Percentiles rank a stretch among this genome's conserved stretches.
Conservation (phyloP, 148 eudicot species). For the Drosera capensis region DNA sequence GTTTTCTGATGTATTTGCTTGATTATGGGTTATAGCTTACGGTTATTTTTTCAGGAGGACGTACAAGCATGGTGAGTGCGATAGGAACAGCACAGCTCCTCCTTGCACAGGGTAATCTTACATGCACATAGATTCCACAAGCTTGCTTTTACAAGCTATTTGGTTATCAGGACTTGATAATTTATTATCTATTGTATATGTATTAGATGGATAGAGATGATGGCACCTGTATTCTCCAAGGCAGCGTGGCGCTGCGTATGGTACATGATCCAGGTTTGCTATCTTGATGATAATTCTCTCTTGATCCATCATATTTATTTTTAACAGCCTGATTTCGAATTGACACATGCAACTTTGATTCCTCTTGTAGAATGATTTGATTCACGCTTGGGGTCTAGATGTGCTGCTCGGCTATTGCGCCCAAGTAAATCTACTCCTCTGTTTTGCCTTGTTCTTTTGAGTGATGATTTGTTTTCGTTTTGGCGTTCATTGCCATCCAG, state of each 20-base stretch:
- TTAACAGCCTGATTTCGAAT: not conserved
- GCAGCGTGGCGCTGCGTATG: conserved; percentile 95
- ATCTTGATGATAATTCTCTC: not conserved
- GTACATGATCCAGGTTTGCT: conserved; percentile 80
- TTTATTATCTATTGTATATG: not conserved
- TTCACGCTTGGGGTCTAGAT: conserved; percentile 97
- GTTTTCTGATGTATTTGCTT: not conserved
- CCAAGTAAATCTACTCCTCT: conserved; percentile 31
- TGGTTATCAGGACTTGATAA: not conserved
- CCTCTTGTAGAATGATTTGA: conserved; percentile 66
- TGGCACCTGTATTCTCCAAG: conserved; percentile 92
- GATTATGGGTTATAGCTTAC: not conserved
- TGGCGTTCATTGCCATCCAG: not conserved
- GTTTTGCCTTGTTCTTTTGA: not conserved
- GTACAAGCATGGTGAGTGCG: conserved; percentile 56
- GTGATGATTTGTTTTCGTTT: not conserved
- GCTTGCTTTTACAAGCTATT: not conserved
- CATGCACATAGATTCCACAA: not conserved
- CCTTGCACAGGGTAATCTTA: conserved; percentile 81
- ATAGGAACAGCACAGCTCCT: conserved; percentile 51
- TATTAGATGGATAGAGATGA: conserved; percentile 91
- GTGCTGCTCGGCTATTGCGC: conserved; percentile 92
- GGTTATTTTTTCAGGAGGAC: conserved; percentile 38
- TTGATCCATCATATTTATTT: not conserved
- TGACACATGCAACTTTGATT: not conserved